A percentile compares a stretch with the other conserved stretches of the same genome.
phyloP scores from a whole-genome alignment of 768 basidiomycete genomes.

The Lentinula aciculospora region DNA sequence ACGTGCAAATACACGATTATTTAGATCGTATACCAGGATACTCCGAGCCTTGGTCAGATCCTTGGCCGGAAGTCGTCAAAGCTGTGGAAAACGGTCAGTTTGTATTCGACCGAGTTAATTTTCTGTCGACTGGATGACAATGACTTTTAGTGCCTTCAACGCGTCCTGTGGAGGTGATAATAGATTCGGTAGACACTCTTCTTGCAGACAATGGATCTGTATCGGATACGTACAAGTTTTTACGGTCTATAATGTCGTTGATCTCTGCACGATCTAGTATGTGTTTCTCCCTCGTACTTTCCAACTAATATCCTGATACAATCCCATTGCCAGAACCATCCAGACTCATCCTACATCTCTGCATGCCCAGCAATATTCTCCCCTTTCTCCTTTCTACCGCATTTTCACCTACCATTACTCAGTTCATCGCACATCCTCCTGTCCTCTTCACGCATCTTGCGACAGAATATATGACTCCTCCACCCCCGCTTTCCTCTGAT shows the following conservation, averaged over 20 bases:
- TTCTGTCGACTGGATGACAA: not conserved
- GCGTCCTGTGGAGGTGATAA: slow-evolving; percentile 52
- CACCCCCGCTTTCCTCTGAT: slow-evolving; percentile 56
- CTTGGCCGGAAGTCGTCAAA: slow-evolving; percentile 30
- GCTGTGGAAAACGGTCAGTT: slow-evolving; percentile 35
- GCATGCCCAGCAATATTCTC: slow-evolving; percentile 41
- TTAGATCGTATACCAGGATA: slow-evolving; percentile 51
- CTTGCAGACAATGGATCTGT: slow-evolving; percentile 50
- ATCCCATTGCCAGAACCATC: slow-evolving; percentile 37
- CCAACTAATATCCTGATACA: too few relatives aligned
- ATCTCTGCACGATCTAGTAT: slow-evolving; percentile 46
- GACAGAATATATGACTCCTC: slow-evolving; percentile 62
- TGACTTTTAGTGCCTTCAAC: slow-evolving; percentile 24
- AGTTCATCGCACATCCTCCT: slow-evolving; percentile 66
- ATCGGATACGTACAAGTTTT: slow-evolving; percentile 45
- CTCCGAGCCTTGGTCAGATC: slow-evolving; percentile 25
- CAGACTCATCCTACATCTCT: slow-evolving; percentile 55
- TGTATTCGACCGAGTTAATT: slow-evolving; percentile 4
- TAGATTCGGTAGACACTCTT: slow-evolving; percentile 73
- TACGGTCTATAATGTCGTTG: slow-evolving; percentile 40
- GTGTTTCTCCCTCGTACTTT: slow-evolving; percentile 19
- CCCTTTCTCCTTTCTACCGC: slow-evolving; percentile 52
- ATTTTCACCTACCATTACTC: slow-evolving; percentile 61
- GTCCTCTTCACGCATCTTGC: slow-evolving; percentile 64
- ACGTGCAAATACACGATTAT: slow-evolving; percentile 43